These are phyloP conservation scores for Linderina pennispora DNA, from an alignment of 192 early-diverging fungal genomes.

Conservation along the genomic window DNA sequence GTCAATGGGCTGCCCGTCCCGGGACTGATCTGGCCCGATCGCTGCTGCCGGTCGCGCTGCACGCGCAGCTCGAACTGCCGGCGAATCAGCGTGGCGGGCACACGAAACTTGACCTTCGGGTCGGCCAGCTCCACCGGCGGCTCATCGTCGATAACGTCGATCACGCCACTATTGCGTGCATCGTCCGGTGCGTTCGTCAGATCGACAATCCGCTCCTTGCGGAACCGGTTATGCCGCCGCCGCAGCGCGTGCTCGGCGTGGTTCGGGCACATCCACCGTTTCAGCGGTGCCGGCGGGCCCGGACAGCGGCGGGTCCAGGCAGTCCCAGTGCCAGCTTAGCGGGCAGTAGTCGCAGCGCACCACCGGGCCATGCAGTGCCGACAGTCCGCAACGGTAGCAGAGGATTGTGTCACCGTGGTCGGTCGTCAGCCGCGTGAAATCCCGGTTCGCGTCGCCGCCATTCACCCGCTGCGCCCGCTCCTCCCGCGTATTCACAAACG, in stretches of 20 bases:
- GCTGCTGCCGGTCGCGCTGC: background rate
- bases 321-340: slow-evolving; percentile 47
- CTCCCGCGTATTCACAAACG: slow-evolving; percentile 31
- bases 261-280: slow-evolving; percentile 46
- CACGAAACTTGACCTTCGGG: slow-evolving; percentile 37
- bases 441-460: slow-evolving; percentile 15
- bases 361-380: slow-evolving; percentile 30
- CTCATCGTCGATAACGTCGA: slow-evolving; percentile 42
- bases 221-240: slow-evolving; percentile 37
- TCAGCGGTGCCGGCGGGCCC: slow-evolving; percentile 27
- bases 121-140: slow-evolving; percentile 36
- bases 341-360: slow-evolving; percentile 46
- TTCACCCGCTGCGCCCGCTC: slow-evolving; percentile 24
- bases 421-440: slow-evolving; percentile 33
- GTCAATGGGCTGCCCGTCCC: too few relatives aligned
- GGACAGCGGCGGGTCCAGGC: slow-evolving; percentile 42
- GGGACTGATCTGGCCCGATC: background rate
- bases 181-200: slow-evolving; percentile 17
- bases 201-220: slow-evolving; percentile 40
- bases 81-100: slow-evolving; percentile 25
- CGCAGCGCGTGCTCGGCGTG: slow-evolving; percentile 41
- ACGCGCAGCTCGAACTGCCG: background rate
- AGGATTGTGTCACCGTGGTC: slow-evolving; percentile 34
- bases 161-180: slow-evolving; percentile 32
- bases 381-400: slow-evolving; percentile 42